Conservation (phyloP, 1,139 yeast species). For the Spathaspora sp. region DNA sequence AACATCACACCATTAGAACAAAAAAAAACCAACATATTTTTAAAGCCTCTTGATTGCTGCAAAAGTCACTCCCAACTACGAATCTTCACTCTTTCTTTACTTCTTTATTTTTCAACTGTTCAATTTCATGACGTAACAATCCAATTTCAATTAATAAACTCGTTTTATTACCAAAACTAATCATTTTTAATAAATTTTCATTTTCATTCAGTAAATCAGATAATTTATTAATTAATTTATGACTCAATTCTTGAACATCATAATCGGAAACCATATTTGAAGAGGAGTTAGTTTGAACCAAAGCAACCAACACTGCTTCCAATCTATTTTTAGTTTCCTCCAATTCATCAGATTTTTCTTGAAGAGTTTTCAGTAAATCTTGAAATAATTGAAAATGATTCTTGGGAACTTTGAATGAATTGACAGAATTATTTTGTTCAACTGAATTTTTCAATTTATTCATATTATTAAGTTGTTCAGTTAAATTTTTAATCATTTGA, state of each 20-base stretch:
- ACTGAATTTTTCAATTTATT: constrained; percentile 16
- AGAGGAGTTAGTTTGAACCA: constrained; percentile 28
- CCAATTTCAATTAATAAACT: constrained; percentile 71
- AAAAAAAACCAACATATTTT: neutral
- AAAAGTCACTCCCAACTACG: neutral
- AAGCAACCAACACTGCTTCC: constrained; percentile 54
- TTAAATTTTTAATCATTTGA: constrained; percentile 36
- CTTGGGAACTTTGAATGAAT: constrained; percentile 32
- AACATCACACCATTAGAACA: neutral
- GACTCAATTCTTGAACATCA: constrained; percentile 77
- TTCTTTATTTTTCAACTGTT: constrained; percentile 13
- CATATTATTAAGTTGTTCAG: constrained; percentile 26
- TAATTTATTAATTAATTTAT: constrained; percentile 66
- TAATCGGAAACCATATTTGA: constrained; percentile 12
- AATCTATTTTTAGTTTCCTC: constrained; percentile 59
- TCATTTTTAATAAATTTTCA: constrained; percentile 64
- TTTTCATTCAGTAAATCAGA: constrained; percentile 68
- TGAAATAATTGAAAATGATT: constrained; percentile 49
- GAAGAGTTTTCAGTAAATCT: constrained; percentile 51
- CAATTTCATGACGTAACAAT: constrained; percentile 38
- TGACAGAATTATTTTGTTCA: constrained; percentile 6
- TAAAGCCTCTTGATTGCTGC: neutral
- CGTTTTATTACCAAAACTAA: constrained; percentile 70
- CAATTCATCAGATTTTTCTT: constrained; percentile 53
- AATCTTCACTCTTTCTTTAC: neutral